These are phyloP conservation scores for Colletotrichum tofieldiae DNA, from an alignment of 2,329 filamentous ascomycete genomes.

Conservation along the genomic window DNA sequence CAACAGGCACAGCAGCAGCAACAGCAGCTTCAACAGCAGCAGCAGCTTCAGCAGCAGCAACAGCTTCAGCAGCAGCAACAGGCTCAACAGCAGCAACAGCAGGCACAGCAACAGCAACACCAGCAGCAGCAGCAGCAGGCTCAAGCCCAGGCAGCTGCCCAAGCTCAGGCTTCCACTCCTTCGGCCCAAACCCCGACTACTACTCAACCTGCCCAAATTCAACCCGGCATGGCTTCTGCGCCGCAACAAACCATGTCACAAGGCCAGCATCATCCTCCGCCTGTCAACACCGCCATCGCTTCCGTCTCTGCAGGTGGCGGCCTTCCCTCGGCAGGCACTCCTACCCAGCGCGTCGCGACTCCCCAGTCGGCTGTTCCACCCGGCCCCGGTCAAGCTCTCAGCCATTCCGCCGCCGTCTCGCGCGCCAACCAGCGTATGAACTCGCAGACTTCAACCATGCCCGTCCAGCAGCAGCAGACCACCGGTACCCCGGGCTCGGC, in stretches of 20 bases:
- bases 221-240: conserved; percentile 24
- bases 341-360: conserved; percentile 67
- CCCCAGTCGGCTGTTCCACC: conserved; percentile 62
- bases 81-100: conserved; percentile 46
- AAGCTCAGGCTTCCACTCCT: conserved; percentile 38
- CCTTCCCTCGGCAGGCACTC: conserved; percentile 61
- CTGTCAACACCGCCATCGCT: conserved; percentile 65
- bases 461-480: conserved; percentile 47
- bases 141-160: conserved; percentile 46
- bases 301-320: conserved; percentile 52
- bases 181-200: conserved; percentile 29
- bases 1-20: conserved; percentile 48
- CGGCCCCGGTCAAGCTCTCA: conserved; percentile 59
- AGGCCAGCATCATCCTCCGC: conserved; percentile 56
- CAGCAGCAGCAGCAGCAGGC: conserved; percentile 49
- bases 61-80: conserved; percentile 50
- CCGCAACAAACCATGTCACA: conserved; percentile 44
- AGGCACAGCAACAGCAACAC: conserved; percentile 46
- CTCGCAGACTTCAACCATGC: conserved; percentile 48
- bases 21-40: conserved; percentile 46
- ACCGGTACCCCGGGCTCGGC: conserved; percentile 51
- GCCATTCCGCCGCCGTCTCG: conserved; percentile 66
- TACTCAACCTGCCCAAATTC: conserved; percentile 29
- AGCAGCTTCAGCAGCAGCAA: conserved; percentile 43
- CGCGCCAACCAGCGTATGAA: conserved; percentile 62